Evolutionary conservation across 139 green algal species (phyloP).

Genomic region (Nannochloris sp.): DNA sequence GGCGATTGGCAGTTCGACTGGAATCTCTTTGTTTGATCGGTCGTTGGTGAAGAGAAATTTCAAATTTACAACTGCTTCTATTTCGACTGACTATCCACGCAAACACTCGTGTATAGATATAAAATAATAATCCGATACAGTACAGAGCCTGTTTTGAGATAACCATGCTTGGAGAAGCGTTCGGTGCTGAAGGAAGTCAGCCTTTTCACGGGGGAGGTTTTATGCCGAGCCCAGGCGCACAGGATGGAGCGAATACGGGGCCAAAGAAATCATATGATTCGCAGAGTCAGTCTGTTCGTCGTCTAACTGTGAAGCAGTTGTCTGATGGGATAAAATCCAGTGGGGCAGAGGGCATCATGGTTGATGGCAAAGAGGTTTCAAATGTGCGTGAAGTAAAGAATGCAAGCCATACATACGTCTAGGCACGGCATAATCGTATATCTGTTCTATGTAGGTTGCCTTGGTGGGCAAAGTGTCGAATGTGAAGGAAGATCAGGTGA

Average conservation of each 20-base stretch:
- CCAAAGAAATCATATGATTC: constrained; percentile 18
- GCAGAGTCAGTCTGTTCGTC: constrained; percentile 38
- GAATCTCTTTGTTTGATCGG: too few species aligned
- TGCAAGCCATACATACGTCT: too few species aligned
- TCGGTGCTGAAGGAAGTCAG: not conserved
- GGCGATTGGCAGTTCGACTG: too few species aligned
- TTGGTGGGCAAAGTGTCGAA: constrained; percentile 55
- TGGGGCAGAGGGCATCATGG: constrained; percentile 6
- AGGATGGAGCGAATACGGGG: not conserved
- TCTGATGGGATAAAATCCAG: constrained; percentile 15
- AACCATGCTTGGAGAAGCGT: not conserved
- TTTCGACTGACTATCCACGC: too few species aligned
- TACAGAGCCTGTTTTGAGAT: not conserved
- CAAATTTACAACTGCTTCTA: too few species aligned
- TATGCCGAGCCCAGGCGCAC: constrained; percentile 34
- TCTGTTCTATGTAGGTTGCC: constrained; percentile 38
- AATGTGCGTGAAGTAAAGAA: constrained; percentile 12
- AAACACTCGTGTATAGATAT: too few species aligned
- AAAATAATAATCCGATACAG: not conserved
- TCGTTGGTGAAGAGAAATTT: too few species aligned
- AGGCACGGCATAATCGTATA: too few species aligned
- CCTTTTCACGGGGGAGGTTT: constrained; percentile 62
- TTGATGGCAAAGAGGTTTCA: constrained; percentile 23
- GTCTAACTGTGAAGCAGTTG: constrained; percentile 61
- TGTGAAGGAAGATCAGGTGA: constrained; percentile 32